Conservation (phyloP, 441 rosid species). For the Gossypium gossypioides region DNA sequence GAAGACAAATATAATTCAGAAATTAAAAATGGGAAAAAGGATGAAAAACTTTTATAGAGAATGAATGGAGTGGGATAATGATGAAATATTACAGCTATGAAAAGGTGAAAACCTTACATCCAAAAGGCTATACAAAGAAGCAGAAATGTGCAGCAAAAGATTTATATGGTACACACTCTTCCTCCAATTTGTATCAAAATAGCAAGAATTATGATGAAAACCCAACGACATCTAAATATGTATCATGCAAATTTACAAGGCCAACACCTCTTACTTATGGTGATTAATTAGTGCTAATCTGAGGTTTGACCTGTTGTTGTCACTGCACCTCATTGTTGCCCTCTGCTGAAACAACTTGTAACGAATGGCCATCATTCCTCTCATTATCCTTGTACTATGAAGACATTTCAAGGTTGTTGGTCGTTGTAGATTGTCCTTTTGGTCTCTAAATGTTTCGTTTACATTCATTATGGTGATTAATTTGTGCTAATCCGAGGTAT, state of each 20-base stretch:
- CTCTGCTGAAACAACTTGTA: slow-evolving; percentile 22
- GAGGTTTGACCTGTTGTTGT: slow-evolving; percentile 16
- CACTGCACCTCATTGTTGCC: slow-evolving; percentile 16
- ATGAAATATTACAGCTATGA: neutral
- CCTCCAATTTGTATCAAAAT: neutral
- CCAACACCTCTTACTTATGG: neutral
- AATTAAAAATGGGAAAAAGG: neutral
- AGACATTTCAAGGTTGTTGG: slow-evolving; percentile 20
- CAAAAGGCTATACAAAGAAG: neutral
- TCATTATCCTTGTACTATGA: slow-evolving; percentile 15
- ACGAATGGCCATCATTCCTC: slow-evolving; percentile 21
- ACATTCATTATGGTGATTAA: neutral
- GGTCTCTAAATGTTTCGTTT: neutral
- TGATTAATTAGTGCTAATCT: slow-evolving; percentile 13
- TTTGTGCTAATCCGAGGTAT: slow-evolving; percentile 23
- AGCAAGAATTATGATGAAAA: neutral
- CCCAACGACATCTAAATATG: neutral
- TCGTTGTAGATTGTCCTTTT: slow-evolving; percentile 19
- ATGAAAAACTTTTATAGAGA: neutral
- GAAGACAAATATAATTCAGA: neutral
- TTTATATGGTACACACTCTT: neutral
- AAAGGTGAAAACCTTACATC: neutral
- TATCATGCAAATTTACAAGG: neutral
- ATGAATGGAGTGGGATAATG: neutral
- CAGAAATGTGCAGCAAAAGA: neutral